Percentiles rank a stretch among this genome's conserved stretches.
Evolutionary conservation across 2,329 filamentous ascomycete genomes (phyloP).

Genomic region (Hypoxylon sp.): DNA sequence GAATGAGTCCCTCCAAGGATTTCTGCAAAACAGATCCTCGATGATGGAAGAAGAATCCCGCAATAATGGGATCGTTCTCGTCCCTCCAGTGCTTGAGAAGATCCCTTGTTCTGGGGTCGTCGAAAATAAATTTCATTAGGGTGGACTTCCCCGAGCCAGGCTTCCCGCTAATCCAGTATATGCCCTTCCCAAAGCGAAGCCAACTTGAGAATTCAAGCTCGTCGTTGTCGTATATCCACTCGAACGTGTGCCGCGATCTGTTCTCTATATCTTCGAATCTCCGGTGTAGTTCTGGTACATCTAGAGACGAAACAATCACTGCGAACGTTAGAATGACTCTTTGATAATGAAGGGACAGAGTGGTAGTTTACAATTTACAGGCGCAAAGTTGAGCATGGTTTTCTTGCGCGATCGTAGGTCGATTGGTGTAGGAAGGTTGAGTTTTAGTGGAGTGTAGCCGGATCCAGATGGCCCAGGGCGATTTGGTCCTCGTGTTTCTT

Average conservation of each 20-base stretch:
- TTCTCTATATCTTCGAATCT: slow-evolving; percentile 3
- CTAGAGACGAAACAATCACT: neutral
- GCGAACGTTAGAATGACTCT: neutral
- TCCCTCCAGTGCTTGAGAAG: slow-evolving; percentile 1
- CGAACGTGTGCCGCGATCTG: slow-evolving; percentile 3
- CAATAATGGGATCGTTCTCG: neutral
- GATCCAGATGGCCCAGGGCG: neutral
- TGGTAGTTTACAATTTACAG: neutral
- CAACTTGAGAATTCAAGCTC: slow-evolving; percentile 3
- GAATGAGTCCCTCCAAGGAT: slow-evolving; percentile 7
- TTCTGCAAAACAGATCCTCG: slow-evolving; percentile 11
- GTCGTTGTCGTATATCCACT: slow-evolving; percentile 8
- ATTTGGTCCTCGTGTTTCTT: neutral
- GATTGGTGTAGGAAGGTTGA: neutral
- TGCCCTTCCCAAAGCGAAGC: slow-evolving; percentile 2
- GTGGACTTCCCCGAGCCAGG: slow-evolving; percentile 9
- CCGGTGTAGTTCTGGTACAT: neutral
- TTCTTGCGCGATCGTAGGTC: neutral
- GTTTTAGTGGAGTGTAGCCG: neutral
- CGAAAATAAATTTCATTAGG: slow-evolving; percentile 9
- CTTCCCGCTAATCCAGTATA: slow-evolving; percentile 10
- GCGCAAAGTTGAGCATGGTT: neutral
- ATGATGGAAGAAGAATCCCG: slow-evolving; percentile 13
- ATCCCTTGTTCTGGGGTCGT: slow-evolving; percentile 2
- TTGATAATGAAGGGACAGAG: neutral